These are phyloP conservation scores for Brassica rapa DNA, from an alignment of 345 rosid genomes.

Conservation along the genomic window DNA sequence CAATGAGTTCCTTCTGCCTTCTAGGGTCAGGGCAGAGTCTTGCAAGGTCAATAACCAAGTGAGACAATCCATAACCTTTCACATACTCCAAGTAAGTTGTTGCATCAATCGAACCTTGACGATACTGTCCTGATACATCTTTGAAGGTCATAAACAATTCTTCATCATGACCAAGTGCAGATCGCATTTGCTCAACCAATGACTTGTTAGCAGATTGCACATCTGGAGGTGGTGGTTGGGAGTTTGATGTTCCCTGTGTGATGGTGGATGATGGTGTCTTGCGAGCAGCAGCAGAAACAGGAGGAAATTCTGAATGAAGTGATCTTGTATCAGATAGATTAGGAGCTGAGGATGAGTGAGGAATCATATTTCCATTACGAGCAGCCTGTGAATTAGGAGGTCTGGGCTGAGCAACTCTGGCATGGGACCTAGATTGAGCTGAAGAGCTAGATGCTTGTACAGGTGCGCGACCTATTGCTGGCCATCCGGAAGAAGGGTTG, in stretches of 20 bases:
- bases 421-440: constrained; percentile 31
- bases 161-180: constrained; percentile 70
- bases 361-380: constrained; percentile 47
- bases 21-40: constrained; percentile 76
- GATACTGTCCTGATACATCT: constrained; percentile 72
- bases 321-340: constrained; percentile 53
- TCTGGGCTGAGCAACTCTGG: constrained; percentile 29
- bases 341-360: constrained; percentile 73
- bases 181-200: constrained; percentile 74
- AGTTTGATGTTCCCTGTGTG: constrained; percentile 24
- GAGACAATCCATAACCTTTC: constrained; percentile 65
- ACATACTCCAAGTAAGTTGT: constrained; percentile 66
- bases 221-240: constrained; percentile 44
- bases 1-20: constrained; percentile 85
- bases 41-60: constrained; percentile 81
- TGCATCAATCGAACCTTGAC: constrained; percentile 72
- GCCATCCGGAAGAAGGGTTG: constrained; percentile 61
- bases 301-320: constrained; percentile 64
- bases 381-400: constrained; percentile 34
- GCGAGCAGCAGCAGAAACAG: constrained; percentile 58
- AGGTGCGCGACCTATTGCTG: constrained; percentile 49
- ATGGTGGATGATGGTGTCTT: constrained; percentile 41
- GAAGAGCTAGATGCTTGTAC: constrained; percentile 44
- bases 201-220: constrained; percentile 81
- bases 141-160: constrained; percentile 69